Conservation (phyloP, 176 grass and related monocot species). For the Ensete glaucum region DNA sequence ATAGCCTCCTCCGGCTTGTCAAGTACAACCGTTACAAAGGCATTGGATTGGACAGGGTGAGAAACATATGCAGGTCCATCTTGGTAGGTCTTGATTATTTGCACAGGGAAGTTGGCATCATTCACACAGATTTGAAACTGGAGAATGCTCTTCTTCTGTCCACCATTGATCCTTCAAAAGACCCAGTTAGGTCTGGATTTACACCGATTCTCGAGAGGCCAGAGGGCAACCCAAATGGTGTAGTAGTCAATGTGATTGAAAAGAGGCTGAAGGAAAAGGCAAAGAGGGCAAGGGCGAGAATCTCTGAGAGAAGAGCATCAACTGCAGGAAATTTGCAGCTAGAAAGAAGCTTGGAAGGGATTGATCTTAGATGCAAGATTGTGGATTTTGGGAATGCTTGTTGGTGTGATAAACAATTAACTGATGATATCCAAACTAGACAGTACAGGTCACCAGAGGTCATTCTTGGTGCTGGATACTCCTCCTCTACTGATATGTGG, state of each 20-base stretch:
- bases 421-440: slow-evolving; percentile 89
- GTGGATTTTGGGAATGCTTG: slow-evolving; percentile 99
- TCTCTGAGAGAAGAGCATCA: slow-evolving; percentile 77
- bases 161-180: slow-evolving; percentile 83
- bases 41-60: slow-evolving; percentile 60
- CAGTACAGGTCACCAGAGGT: slow-evolving; percentile 88
- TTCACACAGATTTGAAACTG: slow-evolving; percentile 89
- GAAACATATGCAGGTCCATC: slow-evolving; percentile 71
- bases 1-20: slow-evolving; percentile 84
- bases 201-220: slow-evolving; percentile 74
- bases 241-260: slow-evolving; percentile 51
- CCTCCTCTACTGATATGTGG: slow-evolving; percentile 82
- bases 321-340: slow-evolving; percentile 25
- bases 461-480: slow-evolving; percentile 67
- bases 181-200: slow-evolving; percentile 65
- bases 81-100: slow-evolving; percentile 92
- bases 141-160: slow-evolving; percentile 87
- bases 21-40: slow-evolving; percentile 93
- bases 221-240: slow-evolving; percentile 60
- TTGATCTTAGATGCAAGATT: slow-evolving; percentile 89
- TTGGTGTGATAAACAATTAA: slow-evolving; percentile 83
- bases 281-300: slow-evolving; percentile 74
- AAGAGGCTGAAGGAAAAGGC: slow-evolving; percentile 84
- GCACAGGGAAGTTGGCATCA: slow-evolving; percentile 79
- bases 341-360: slow-evolving; percentile 81